Evolutionary conservation across 495 filamentous ascomycete genomes (phyloP), one percentile per base, ranked within the genome.

Genomic region (Thozetella sp.): DNA sequence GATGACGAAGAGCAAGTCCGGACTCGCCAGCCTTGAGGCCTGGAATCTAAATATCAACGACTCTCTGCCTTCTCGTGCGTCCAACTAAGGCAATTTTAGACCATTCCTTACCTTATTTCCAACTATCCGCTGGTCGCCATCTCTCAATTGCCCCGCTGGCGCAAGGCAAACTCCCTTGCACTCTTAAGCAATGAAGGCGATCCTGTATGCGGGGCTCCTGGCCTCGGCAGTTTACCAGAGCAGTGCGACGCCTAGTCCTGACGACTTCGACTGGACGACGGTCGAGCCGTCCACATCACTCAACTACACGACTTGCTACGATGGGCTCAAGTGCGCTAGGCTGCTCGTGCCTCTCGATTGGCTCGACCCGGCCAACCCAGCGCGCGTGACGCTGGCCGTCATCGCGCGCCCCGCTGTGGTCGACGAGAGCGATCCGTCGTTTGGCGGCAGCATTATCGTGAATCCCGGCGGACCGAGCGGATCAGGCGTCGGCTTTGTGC

Each of bases 381-480:
- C 61, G 30, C 40, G 53, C 13, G 64, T 58, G 13, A 62, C 20
- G 17, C n/a, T 67, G 4, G 64, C 64, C 50, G 51, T 67, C 23
- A 54, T 62, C 50, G 25, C 58, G 2, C 64, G 57, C 13, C 64
- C 64, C 1, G 64, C 64, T 19, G 51, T 51, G 3, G 64, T 67
- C 1, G 15, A 46, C 46, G 64, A 67, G 58, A 24, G 19, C 26
- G 64, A 67, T 25, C 64, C 64, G 25, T 56, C 61, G 1, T 67
- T 67, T 37, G 64, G 64, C 43, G 64, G 64, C 25, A 63, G 61
- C 52, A 62, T 67, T 48, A 64, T 67, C 58, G 43, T 51, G 24
- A 67, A 67, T 48, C 64, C 64, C 0, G 64, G 64, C 13, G 64
- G 64, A 0, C 64, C 64, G 0, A 62, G 64, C 30, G 62, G 58